A percentile compares a stretch with the other conserved stretches of the same genome.
These are phyloP conservation scores for Aspergillus japonicus DNA, from an alignment of 2,329 filamentous ascomycete species.

Conservation along the genomic window DNA sequence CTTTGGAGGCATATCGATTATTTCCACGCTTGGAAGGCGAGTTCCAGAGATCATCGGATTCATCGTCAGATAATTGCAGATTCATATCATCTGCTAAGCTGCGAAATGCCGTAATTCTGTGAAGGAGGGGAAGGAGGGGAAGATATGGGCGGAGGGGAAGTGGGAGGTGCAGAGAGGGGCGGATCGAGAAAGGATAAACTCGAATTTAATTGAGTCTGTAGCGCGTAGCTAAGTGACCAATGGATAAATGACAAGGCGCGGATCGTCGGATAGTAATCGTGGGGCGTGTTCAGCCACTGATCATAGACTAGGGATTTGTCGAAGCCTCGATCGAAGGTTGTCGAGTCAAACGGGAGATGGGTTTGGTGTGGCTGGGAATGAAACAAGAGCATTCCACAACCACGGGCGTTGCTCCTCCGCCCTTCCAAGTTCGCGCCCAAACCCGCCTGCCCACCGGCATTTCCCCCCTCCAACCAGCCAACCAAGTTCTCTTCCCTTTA, in stretches of 20 bases:
- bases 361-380: neutral
- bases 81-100: constrained; percentile 51
- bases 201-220: neutral
- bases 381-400: constrained; percentile 2
- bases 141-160: neutral
- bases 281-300: constrained; percentile 5
- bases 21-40: constrained; percentile 50
- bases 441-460: constrained; percentile 1
- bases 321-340: neutral
- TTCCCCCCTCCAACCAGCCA: constrained; percentile 1
- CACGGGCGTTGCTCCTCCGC: neutral
- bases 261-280: constrained; percentile 1
- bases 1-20: constrained; percentile 33
- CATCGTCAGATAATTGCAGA: constrained; percentile 54
- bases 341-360: neutral
- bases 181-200: neutral
- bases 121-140: neutral
- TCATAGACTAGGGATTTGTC: neutral
- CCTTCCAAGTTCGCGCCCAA: constrained; percentile 3
- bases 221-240: neutral
- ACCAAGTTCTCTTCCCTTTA: neutral
- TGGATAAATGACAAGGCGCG: neutral
- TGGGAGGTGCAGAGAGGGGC: neutral
- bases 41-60: constrained; percentile 58
- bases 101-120: constrained; percentile 30